phyloP scores from a whole-genome alignment of 2,329 filamentous ascomycete genomes.

The Endoconidiophora polonica region DNA sequence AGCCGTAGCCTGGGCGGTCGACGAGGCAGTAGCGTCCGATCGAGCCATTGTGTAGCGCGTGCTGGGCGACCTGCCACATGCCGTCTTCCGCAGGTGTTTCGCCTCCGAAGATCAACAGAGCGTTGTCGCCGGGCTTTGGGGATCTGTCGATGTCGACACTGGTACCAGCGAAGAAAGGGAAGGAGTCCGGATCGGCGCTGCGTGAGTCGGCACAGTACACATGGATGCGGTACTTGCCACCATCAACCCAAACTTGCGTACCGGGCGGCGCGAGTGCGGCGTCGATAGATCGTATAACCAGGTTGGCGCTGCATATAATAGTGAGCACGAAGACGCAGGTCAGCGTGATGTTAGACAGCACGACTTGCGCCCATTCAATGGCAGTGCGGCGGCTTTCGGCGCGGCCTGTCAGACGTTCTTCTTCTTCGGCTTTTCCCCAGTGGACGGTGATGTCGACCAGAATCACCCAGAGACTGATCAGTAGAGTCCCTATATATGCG shows the following conservation, averaged over 20 bases:
- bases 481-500: constrained; percentile 40
- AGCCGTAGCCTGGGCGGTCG: constrained; percentile 78
- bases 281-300: constrained; percentile 68
- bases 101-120: constrained; percentile 72
- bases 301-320: constrained; percentile 60
- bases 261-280: constrained; percentile 58
- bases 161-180: neutral
- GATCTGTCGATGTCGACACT: no score
- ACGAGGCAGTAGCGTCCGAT: constrained; percentile 88
- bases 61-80: constrained; percentile 64
- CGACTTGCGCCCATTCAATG: constrained; percentile 67
- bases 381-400: constrained; percentile 70
- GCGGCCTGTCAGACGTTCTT: constrained; percentile 78
- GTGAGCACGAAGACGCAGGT: constrained; percentile 49
- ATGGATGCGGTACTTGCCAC: constrained; percentile 72
- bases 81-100: constrained; percentile 63
- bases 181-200: neutral
- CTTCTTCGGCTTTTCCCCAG: constrained; percentile 86
- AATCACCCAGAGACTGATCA: constrained; percentile 67
- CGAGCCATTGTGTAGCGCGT: constrained; percentile 59
- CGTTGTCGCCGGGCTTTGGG: constrained; percentile 32
- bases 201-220: constrained; percentile 47
- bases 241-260: constrained; percentile 63
- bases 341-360: constrained; percentile 57
- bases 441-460: constrained; percentile 65